Base-by-base conservation (phyloP, 2,329 filamentous ascomycete species). In the Zymoseptoria crescenta region DNA sequence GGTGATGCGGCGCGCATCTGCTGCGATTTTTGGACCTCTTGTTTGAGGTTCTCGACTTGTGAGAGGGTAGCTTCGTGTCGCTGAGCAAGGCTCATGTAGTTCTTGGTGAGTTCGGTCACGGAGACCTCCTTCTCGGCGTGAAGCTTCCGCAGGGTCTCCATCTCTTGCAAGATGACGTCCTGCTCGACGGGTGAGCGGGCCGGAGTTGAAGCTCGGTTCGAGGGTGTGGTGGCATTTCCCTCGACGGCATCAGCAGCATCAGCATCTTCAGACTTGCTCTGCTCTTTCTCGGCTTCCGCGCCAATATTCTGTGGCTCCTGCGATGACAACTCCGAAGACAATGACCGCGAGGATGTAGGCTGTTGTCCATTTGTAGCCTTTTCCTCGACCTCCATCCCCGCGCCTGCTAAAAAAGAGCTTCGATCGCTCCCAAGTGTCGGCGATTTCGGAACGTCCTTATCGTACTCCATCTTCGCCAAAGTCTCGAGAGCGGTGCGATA, bases 321-420 rank as follows among this genome's bases (percentile, higher is more conserved):
- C 74, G 88, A 96, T 70, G 90, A 96, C 73, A 96, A 83, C 77
- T 97, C 94, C 77, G 91, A 94, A 66, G 91, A 96, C 67, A 96
- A 87, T 70, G 91, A 96, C 74, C 87, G 91, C 78, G 91, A 92
- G 70, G 89, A 92, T 75, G 88, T 89, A 71, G 79, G 81, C 76
- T 84, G 84, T 74, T 84, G 84, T 74, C 79, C 77, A 81, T 78
- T 61, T 27, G 57, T 61, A 61, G 59, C 59, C 58, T 60, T 58
- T 56, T 57, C 57, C 49, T 59, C 60, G 56, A 61, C 81, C 78
- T 83, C 87, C 70, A 85, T 84, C 76, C 84, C 86, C 69, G 81
- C 79, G 71, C 91, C 87, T 63, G 86, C 91, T 83, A 94, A 87
- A 86, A 94, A 94, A 81, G 91, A 93, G 58, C 84, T 82, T 10